A percentile compares a stretch with the other conserved stretches of the same genome.
phyloP scores from a whole-genome alignment of 805 yeast species.

The Saturnispora dispora region DNA sequence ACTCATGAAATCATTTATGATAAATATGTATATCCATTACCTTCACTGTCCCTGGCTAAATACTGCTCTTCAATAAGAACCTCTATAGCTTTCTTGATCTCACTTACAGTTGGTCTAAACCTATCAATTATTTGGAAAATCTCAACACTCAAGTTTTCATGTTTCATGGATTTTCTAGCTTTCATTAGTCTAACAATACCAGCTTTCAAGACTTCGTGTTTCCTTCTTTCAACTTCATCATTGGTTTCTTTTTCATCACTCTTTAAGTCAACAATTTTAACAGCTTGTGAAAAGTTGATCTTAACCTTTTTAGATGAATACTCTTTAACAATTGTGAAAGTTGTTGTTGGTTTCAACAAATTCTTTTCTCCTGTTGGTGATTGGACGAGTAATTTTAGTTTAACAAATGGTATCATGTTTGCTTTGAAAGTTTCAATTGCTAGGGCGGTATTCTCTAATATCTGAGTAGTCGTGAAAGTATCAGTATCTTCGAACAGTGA shows the following conservation, averaged over 20 bases:
- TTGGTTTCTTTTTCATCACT: constrained; percentile 76
- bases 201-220: constrained; percentile 66
- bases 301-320: constrained; percentile 78
- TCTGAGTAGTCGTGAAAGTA: constrained; percentile 48
- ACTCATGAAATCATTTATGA: constrained; percentile 35
- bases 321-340: constrained; percentile 64
- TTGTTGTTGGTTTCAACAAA: constrained; percentile 43
- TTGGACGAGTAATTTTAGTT: constrained; percentile 65
- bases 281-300: constrained; percentile 52
- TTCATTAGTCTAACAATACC: constrained; percentile 96
- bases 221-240: constrained; percentile 58
- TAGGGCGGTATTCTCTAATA: constrained; percentile 60
- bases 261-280: constrained; percentile 42
- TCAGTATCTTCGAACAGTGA: constrained; percentile 71
- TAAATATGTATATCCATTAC: constrained; percentile 65
- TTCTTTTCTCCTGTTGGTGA: constrained; percentile 53
- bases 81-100: constrained; percentile 81
- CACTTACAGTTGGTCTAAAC: constrained; percentile 77
- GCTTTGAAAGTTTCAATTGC: constrained; percentile 58
- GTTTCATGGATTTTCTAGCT: constrained; percentile 73
- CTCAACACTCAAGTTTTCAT: constrained; percentile 75
- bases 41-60: constrained; percentile 63
- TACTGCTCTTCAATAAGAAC: constrained; percentile 79
- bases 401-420: constrained; percentile 71
- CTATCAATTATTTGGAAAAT: constrained; percentile 79